A percentile compares a stretch with the other conserved stretches of the same genome.
These are phyloP conservation scores for Clausena lansium DNA, from an alignment of 345 rosid genomes.

Conservation along the genomic window DNA sequence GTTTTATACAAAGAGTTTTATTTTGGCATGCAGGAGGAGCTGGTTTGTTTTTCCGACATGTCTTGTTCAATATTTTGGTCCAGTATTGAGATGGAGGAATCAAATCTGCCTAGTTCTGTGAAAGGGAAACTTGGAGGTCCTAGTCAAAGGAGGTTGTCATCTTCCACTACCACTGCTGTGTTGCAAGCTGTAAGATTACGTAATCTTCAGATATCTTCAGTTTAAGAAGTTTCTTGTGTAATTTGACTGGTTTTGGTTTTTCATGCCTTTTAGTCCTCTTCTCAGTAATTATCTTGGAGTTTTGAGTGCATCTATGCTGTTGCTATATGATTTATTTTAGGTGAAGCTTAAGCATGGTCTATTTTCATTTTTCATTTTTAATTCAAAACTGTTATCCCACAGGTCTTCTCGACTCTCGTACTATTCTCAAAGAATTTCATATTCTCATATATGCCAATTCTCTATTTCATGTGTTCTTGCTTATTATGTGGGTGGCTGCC, in stretches of 20 bases:
- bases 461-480: background rate
- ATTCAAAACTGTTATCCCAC: no score
- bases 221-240: background rate
- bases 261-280: background rate
- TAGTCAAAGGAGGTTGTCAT: slow-evolving; percentile 86
- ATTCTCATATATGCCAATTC: background rate
- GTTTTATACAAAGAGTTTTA: background rate
- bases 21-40: slow-evolving; percentile 55
- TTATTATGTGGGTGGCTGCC: background rate
- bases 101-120: slow-evolving; percentile 64
- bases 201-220: slow-evolving; percentile 16
- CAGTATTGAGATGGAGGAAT: slow-evolving; percentile 34
- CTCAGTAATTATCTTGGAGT: background rate
- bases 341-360: background rate
- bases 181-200: slow-evolving; percentile 70
- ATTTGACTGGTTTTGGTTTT: background rate
- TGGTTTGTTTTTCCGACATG: slow-evolving; percentile 58
- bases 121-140: slow-evolving; percentile 94
- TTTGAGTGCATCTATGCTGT: background rate
- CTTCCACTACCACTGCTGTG: slow-evolving; percentile 58
- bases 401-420: background rate
- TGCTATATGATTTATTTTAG: background rate
- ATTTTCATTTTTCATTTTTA: background rate
- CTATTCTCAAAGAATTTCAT: background rate
- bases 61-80: slow-evolving; percentile 72